Conservation (phyloP, 768 basidiomycete genomes). For the Kwoniella botswanensis region DNA sequence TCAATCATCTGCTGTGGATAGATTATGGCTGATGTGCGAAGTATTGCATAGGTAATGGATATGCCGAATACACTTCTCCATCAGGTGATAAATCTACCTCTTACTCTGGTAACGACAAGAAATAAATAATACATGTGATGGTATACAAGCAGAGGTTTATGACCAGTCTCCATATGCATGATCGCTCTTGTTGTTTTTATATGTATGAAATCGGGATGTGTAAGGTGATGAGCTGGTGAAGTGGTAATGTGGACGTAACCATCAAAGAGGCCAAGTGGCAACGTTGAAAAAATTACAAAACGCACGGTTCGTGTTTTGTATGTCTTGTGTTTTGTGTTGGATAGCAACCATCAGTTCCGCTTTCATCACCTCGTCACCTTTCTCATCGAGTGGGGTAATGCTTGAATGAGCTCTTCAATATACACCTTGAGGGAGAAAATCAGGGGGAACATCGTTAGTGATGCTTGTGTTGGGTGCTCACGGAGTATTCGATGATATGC, state of each 20-base stretch:
- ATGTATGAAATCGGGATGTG: no score
- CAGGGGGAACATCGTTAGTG: no score
- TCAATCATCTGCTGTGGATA: neutral
- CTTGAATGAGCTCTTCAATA: no score
- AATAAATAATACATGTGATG: neutral
- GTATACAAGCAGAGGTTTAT: neutral
- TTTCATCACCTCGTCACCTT: neutral
- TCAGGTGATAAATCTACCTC: conserved; percentile 1
- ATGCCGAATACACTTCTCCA: conserved; percentile 10
- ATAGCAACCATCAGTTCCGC: neutral
- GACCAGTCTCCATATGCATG: no score
- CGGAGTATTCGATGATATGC: no score
- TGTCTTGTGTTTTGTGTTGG: neutral
- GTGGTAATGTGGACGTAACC: neutral
- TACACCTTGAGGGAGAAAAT: no score
- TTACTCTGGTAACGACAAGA: neutral
- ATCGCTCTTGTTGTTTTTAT: no score
- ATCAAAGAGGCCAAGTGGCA: neutral
- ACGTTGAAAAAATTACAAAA: neutral
- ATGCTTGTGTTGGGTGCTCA: no score
- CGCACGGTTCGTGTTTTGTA: neutral
- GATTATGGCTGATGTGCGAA: neutral
- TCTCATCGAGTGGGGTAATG: no score
- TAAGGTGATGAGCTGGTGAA: neutral
- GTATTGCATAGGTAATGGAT: neutral